Evolutionary conservation across 352 stramenopile species (phyloP), one percentile per base, ranked within the genome.

Genomic region (Globisporangium iwayamae): DNA sequence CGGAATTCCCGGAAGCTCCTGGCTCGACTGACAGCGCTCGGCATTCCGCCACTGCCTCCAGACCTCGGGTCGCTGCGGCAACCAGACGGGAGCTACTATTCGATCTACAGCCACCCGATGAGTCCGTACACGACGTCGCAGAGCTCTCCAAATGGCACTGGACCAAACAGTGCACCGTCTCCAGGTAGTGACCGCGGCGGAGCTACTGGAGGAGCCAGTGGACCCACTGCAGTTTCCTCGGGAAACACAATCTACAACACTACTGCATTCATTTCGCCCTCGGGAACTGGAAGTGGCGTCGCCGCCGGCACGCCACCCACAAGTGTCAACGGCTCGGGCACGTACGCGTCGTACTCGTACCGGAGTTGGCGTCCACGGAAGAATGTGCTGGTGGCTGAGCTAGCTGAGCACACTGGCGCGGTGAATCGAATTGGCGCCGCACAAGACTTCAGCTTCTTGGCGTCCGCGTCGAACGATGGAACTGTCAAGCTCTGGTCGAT

Each of bases 401-500:
- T 98, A 52, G 82, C 75, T 1, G 97, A 98, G 65, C 97, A 99
- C 73, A 92, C 73, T 0, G 93, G 81, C 13, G 87, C 96, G 50
- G 94, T 99, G 3, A 91, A 96, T 67, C 88, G 95, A 20, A 81
- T 99, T 45, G 89, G 85, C 52, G 85, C 98, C 16, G 90, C 96
- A 3, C 86, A 97, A 56, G 97, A 99, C 73, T 91, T 98, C 70
- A 93, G 85, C 28, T 99, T 98, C 63, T 89, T 99, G 56, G 94
- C 93, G 3, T 98, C 96, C 2, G 94, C 87, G n/a, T 98, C 91
- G 34, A 93, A 95, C 57, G 97, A 99, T 76, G 95, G 94, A 20
- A 98, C 93, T 16, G 94, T 97, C 36, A 95, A 98, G 79, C 85
- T 99, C 41, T 99, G 97, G 94, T 94, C 85, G 20, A 82, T 98